A percentile compares a stretch with the other conserved stretches of the same genome.
phyloP scores from a whole-genome alignment of 2,329 filamentous ascomycete species.

The Endocalyx cinctus region DNA sequence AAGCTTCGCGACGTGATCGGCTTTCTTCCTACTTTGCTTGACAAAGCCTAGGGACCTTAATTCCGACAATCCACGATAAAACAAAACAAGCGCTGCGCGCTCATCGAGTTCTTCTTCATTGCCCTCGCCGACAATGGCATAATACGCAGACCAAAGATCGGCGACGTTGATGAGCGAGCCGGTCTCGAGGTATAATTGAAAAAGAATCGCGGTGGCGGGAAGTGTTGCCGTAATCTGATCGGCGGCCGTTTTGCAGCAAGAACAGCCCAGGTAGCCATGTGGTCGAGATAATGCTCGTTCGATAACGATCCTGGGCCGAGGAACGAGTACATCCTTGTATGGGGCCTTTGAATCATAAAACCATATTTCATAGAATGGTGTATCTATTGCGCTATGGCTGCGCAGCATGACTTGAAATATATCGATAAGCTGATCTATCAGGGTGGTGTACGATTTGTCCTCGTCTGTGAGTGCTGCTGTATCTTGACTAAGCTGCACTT shows the following conservation, averaged over 20 bases:
- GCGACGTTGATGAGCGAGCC: conserved; percentile 72
- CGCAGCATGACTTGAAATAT: conserved; percentile 36
- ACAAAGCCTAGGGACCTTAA: conserved; percentile 81
- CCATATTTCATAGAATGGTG: conserved; percentile 68
- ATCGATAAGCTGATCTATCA: conserved; percentile 55
- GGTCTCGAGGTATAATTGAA: conserved; percentile 74
- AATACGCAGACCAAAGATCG: conserved; percentile 76
- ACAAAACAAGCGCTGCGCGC: conserved; percentile 63
- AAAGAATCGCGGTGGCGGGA: conserved; percentile 68
- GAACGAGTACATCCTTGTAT: conserved; percentile 69
- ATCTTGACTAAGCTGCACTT: conserved; percentile 74
- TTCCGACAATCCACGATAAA: conserved; percentile 83
- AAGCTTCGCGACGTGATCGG: conserved; percentile 85
- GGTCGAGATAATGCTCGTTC: conserved; percentile 68
- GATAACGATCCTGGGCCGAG: conserved; percentile 64
- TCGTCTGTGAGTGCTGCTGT: conserved; percentile 65
- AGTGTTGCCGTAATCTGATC: conserved; percentile 55
- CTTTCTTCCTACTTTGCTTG: conserved; percentile 85
- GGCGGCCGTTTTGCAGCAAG: conserved; percentile 54
- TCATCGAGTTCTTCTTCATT: conserved; percentile 44
- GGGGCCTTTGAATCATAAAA: conserved; percentile 69
- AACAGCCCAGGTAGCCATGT: conserved; percentile 72
- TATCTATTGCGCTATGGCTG: conserved; percentile 35
- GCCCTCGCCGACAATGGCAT: conserved; percentile 51
- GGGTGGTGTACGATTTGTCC: conserved; percentile 64